Percentiles rank a stretch among this genome's conserved stretches.
Conservation (phyloP, 495 filamentous ascomycete genomes). For the Podospora anserina region DNA sequence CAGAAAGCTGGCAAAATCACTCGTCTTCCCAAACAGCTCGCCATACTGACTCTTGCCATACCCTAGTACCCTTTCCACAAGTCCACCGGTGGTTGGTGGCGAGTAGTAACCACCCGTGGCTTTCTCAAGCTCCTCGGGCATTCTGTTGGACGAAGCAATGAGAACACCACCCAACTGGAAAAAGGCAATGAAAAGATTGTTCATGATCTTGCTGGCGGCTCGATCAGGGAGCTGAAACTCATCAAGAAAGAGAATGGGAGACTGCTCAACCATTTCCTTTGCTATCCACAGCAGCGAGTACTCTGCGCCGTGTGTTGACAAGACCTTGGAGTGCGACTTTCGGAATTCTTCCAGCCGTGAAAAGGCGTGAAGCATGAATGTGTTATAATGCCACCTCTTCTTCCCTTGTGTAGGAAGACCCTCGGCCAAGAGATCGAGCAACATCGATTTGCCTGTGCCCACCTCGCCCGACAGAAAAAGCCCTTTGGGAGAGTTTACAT, state of each 20-base stretch:
- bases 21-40: slow-evolving; percentile 49
- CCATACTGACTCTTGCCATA: slow-evolving; percentile 28
- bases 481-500: slow-evolving; percentile 60
- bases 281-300: slow-evolving; percentile 64
- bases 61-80: slow-evolving; percentile 47
- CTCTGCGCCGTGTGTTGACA: slow-evolving; percentile 43
- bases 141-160: slow-evolving; percentile 67
- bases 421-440: slow-evolving; percentile 66
- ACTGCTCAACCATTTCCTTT: slow-evolving; percentile 61
- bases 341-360: slow-evolving; percentile 59
- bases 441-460: slow-evolving; percentile 68
- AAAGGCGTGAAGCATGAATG: slow-evolving; percentile 68
- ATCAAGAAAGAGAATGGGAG: slow-evolving; percentile 68
- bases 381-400: slow-evolving; percentile 70
- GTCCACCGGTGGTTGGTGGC: slow-evolving; percentile 47
- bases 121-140: slow-evolving; percentile 70
- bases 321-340: slow-evolving; percentile 31
- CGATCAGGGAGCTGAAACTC: slow-evolving; percentile 73
- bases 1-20: slow-evolving; percentile 65
- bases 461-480: slow-evolving; percentile 69
- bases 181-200: slow-evolving; percentile 66
- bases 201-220: slow-evolving; percentile 65
- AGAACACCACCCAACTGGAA: slow-evolving; percentile 72
- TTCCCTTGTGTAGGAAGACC: slow-evolving; percentile 64
- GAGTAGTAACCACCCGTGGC: slow-evolving; percentile 59